phyloP scores from a whole-genome alignment of 2,329 filamentous ascomycete species.

The Penicillium sp. region DNA sequence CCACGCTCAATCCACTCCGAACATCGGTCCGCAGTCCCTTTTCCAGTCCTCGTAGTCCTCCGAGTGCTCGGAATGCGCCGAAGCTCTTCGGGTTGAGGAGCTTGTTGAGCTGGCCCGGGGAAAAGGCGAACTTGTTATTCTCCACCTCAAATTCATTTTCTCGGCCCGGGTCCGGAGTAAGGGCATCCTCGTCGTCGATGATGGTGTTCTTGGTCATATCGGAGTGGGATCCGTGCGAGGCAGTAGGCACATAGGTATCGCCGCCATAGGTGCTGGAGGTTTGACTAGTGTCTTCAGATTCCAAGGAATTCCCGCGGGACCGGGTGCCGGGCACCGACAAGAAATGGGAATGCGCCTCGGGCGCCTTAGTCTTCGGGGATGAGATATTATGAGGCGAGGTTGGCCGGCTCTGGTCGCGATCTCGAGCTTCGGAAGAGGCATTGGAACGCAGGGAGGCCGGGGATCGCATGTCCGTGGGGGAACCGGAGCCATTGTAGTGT shows the following conservation, averaged over 20 bases:
- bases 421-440: slow-evolving; percentile 64
- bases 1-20: slow-evolving; percentile 69
- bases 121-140: slow-evolving; percentile 74
- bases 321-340: slow-evolving; percentile 68
- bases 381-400: slow-evolving; percentile 72
- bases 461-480: slow-evolving; percentile 59
- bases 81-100: slow-evolving; percentile 80
- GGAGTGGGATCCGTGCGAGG: slow-evolving; percentile 51
- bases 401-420: slow-evolving; percentile 59
- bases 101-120: slow-evolving; percentile 75
- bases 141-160: slow-evolving; percentile 72
- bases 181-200: slow-evolving; percentile 66
- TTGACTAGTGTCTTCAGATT: slow-evolving; percentile 64
- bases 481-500: slow-evolving; percentile 41
- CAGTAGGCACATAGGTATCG: slow-evolving; percentile 58
- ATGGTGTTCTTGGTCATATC: slow-evolving; percentile 56
- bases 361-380: slow-evolving; percentile 62
- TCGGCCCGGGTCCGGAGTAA: slow-evolving; percentile 72
- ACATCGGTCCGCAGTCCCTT: slow-evolving; percentile 73
- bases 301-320: slow-evolving; percentile 69
- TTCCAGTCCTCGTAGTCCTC: slow-evolving; percentile 74
- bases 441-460: slow-evolving; percentile 59
- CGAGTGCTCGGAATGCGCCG: slow-evolving; percentile 75
- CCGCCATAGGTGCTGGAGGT: slow-evolving; percentile 60
- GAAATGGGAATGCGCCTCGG: slow-evolving; percentile 61